phyloP scores from a whole-genome alignment of 306 rosid genomes.

The Abrus precatorius region DNA sequence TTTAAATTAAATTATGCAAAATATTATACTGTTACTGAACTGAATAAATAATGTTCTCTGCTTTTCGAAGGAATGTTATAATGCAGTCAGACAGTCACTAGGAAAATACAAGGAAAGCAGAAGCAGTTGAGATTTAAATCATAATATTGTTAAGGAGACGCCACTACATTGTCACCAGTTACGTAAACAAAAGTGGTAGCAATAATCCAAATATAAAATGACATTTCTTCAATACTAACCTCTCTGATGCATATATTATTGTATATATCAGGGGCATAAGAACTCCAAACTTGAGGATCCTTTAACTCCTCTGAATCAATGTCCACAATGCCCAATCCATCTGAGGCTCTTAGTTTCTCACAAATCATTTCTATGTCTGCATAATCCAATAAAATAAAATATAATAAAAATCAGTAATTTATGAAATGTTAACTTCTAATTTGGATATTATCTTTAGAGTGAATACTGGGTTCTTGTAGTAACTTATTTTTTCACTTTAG shows the following conservation, averaged over 20 bases:
- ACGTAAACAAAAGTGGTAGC: not conserved
- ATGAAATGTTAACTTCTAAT: conserved; percentile 1
- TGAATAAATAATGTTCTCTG: not conserved
- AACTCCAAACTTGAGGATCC: conserved; percentile 74
- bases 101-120: conserved; percentile 22
- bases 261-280: conserved; percentile 80
- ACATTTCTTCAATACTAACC: conserved; percentile 65
- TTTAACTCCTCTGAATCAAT: conserved; percentile 67
- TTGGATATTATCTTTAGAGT: conserved; percentile 9
- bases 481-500: not conserved
- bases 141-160: conserved; percentile 18
- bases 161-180: not conserved
- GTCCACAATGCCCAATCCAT: conserved; percentile 56
- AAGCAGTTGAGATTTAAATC: conserved; percentile 23
- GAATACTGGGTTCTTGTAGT: not conserved
- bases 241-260: conserved; percentile 61
- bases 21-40: not conserved
- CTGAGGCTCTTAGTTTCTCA: conserved; percentile 54
- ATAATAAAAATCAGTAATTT: conserved; percentile 11
- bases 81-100: not conserved
- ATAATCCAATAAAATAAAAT: conserved; percentile 38
- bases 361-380: conserved; percentile 65
- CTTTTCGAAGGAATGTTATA: conserved; percentile 11
- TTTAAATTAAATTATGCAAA: not conserved
- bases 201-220: conserved; percentile 27